Percentiles rank a stretch among this genome's conserved stretches.
Conservation (phyloP, 1,139 yeast genomes). For the Schwanniomyces etchellsii region DNA sequence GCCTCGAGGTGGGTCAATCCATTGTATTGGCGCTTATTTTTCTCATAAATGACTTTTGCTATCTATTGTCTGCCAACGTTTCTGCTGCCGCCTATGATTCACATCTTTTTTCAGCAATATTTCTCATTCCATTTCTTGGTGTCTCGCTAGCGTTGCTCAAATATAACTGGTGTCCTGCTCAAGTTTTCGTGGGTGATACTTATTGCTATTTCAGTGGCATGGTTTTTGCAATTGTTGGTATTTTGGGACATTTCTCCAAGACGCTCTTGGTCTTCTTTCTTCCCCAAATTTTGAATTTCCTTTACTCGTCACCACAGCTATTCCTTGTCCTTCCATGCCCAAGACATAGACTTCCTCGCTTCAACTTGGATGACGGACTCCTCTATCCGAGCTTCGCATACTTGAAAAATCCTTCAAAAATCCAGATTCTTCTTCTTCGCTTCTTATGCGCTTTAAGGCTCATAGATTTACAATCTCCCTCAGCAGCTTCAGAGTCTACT, state of each 20-base stretch:
- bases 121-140: conserved; percentile 82
- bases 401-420: conserved; percentile 9
- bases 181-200: conserved; percentile 95
- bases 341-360: conserved; percentile 84
- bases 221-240: conserved; percentile 97
- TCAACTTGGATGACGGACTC: conserved; percentile 60
- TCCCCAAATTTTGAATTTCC: conserved; percentile 86
- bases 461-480: background rate
- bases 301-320: conserved; percentile 86
- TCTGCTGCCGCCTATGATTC: conserved; percentile 69
- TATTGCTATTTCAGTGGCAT: conserved; percentile 97
- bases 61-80: conserved; percentile 38
- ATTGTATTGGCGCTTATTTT: conserved; percentile 69
- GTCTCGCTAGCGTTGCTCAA: conserved; percentile 72
- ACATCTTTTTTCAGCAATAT: conserved; percentile 74
- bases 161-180: conserved; percentile 87
- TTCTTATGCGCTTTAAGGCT: background rate
- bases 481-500: background rate
- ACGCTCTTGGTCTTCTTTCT: conserved; percentile 78
- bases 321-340: conserved; percentile 89
- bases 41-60: conserved; percentile 70
- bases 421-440: conserved; percentile 11
- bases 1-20: conserved; percentile 94
- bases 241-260: conserved; percentile 92
- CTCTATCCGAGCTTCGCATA: conserved; percentile 61